Percentiles rank a stretch among this genome's conserved stretches.
Evolutionary conservation across 2,329 filamentous ascomycete species (phyloP).

Genomic region (Claviceps quebecensis): DNA sequence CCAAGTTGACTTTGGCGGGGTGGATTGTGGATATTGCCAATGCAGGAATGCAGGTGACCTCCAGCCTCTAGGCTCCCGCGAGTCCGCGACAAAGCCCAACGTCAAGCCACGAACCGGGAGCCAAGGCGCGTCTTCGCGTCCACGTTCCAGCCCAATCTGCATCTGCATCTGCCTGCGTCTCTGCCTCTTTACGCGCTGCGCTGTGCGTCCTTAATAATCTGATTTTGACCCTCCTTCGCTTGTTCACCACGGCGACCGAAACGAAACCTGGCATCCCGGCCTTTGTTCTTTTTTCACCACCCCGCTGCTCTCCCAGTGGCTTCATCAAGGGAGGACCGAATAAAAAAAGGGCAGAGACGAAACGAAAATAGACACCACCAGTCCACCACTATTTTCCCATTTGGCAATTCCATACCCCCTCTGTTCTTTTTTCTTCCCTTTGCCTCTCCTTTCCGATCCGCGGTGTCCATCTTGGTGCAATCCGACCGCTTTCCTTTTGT

Average conservation of each 20-base stretch:
- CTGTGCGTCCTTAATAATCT: no score
- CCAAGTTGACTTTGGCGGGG: no score
- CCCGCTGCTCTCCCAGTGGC: neutral
- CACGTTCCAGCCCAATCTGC: neutral
- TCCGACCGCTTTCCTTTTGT: neutral
- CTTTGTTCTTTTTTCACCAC: conserved; percentile 1
- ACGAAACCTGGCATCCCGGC: neutral
- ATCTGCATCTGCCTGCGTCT: neutral
- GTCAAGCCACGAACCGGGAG: neutral
- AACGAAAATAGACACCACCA: neutral
- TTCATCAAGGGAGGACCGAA: conserved; percentile 1
- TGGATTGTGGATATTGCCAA: neutral
- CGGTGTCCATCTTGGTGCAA: neutral
- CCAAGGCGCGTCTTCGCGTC: neutral
- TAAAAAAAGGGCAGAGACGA: neutral
- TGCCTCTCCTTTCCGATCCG: no score
- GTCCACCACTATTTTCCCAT: neutral
- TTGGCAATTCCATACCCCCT: neutral
- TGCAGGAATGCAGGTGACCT: neutral
- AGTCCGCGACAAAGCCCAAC: neutral
- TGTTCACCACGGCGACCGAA: neutral
- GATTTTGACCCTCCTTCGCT: conserved; percentile 5
- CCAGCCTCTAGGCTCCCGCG: neutral
- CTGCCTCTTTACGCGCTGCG: no score
- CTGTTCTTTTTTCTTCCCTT: neutral